Evolutionary conservation across 176 grass and related monocot species (phyloP), one percentile per base, ranked within the genome.

Genomic region (Alopecurus myosuroides): DNA sequence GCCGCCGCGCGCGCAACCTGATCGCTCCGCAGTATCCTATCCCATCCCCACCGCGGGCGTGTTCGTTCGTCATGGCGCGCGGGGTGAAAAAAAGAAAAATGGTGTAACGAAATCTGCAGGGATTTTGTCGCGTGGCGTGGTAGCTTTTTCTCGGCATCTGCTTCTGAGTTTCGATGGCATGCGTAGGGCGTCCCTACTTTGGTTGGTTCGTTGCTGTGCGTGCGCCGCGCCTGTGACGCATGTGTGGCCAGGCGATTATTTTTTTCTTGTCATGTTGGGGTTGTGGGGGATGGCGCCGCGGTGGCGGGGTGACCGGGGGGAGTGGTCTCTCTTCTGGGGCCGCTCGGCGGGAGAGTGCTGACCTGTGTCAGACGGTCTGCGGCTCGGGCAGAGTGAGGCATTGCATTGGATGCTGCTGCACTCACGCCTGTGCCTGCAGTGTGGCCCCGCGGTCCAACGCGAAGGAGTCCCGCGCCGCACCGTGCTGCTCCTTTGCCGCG

Each of bases 1-100:
- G 62, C 83, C 71, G 75, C 84, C 37, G 85, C 84, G 67, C 89
- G 85, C 17, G 89, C 89, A 75, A 90, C 80, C 33, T 90, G 85
- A 17, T 5, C 14, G 15, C 61, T 64, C 61, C n/a, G n/a, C n/a
- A n/a, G n/a, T n/a, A n/a, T n/a, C n/a, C n/a, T n/a, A n/a, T n/a
- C n/a, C 56, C 56, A 0, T 60, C 10, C 56, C 10, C 56, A 28
- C 23, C 11, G 45, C 13, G 60, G 17, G 18, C 57, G 57, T 60
- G 58, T 65, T 19, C 65, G 34, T n/a, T 11, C 20, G 19, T 70
- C 37, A 25, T 44, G 41, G 70, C 23, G 70, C 70, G 13, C 0
- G 37, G 67, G 10, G 22, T 70, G 22, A 13, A 40, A 23, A 23
- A n/a, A 17, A 23, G 23, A 9, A n/a, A 18, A 40, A 70, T 30